phyloP scores from a whole-genome alignment of 2,329 filamentous ascomycete species.

The Dendrostoma leiphaemia region DNA sequence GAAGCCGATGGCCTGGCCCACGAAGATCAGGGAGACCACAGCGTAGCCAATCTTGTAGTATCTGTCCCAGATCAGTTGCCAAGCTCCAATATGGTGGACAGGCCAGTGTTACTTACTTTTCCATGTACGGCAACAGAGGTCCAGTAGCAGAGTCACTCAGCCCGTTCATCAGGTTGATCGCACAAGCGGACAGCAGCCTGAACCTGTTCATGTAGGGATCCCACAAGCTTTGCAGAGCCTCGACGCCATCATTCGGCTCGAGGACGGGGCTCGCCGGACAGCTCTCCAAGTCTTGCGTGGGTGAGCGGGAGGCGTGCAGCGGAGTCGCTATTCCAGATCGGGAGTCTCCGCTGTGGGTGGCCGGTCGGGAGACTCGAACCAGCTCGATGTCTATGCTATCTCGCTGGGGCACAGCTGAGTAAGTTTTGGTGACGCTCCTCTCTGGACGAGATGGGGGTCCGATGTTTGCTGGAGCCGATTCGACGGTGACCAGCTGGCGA shows the following conservation, averaged over 20 bases:
- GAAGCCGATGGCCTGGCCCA: conserved; percentile 75
- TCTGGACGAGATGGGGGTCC: conserved; percentile 29
- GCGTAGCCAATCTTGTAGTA: conserved; percentile 75
- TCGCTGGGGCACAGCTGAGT: conserved; percentile 36
- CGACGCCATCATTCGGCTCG: conserved; percentile 34
- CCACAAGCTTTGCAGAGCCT: conserved; percentile 55
- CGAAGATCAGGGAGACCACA: conserved; percentile 77
- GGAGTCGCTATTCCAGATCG: not conserved
- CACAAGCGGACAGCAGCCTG: conserved; percentile 61
- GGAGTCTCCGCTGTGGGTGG: not conserved
- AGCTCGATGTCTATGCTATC: conserved; percentile 29
- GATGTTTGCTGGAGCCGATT: conserved; percentile 23
- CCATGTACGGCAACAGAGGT: conserved; percentile 78
- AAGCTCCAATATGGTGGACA: conserved; percentile 5
- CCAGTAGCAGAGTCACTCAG: conserved; percentile 75
- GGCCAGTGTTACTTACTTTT: conserved; percentile 42
- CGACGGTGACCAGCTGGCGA: conserved; percentile 31
- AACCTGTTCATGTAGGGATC: conserved; percentile 68
- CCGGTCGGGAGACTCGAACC: conserved; percentile 20
- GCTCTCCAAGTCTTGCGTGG: conserved; percentile 47
- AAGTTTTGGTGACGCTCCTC: conserved; percentile 36
- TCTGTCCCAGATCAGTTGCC: conserved; percentile 29
- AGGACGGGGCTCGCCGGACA: conserved; percentile 44
- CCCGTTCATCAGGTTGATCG: conserved; percentile 67
- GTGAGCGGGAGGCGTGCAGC: not conserved